Percentiles rank a stretch among this genome's conserved stretches.
Evolutionary conservation across 352 stramenopile species (phyloP).

Genomic region (Phytophthora lateralis): DNA sequence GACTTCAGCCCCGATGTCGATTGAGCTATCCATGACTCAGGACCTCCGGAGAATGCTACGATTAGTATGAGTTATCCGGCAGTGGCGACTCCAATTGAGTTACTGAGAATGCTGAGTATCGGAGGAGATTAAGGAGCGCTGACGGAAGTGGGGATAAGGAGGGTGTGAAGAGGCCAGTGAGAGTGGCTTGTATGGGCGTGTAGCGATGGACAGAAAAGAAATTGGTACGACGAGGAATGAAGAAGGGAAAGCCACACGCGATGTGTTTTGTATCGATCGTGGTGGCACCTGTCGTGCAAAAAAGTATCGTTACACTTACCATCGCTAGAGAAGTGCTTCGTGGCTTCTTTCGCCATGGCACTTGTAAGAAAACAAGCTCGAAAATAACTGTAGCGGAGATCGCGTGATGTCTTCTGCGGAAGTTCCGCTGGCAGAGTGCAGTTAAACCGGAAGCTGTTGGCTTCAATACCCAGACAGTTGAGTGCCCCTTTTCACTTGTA

Average conservation of each 20-base stretch:
- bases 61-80: no score
- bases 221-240: slow-evolving; percentile 23
- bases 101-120: slow-evolving; percentile 71
- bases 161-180: neutral
- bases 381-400: neutral
- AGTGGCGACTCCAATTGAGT: no score
- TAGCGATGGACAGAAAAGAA: slow-evolving; percentile 15
- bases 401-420: neutral
- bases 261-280: neutral
- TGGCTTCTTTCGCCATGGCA: no score
- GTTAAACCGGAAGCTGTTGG: neutral
- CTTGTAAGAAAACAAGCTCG: no score
- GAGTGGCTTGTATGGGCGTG: slow-evolving; percentile 10
- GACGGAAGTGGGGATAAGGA: neutral
- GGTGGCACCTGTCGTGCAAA: neutral
- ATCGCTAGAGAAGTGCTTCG: no score
- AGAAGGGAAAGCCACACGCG: slow-evolving; percentile 19
- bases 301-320: no score
- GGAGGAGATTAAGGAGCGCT: slow-evolving; percentile 39
- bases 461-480: slow-evolving; percentile 14
- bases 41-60: slow-evolving; percentile 61
- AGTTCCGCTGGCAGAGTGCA: neutral
- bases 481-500: slow-evolving; percentile 10
- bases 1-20: slow-evolving; percentile 37
- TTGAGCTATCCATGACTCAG: slow-evolving; percentile 82